These are phyloP conservation scores for Mediolabrus comicus DNA, from an alignment of 108 stramenopile genomes.

Conservation along the genomic window DNA sequence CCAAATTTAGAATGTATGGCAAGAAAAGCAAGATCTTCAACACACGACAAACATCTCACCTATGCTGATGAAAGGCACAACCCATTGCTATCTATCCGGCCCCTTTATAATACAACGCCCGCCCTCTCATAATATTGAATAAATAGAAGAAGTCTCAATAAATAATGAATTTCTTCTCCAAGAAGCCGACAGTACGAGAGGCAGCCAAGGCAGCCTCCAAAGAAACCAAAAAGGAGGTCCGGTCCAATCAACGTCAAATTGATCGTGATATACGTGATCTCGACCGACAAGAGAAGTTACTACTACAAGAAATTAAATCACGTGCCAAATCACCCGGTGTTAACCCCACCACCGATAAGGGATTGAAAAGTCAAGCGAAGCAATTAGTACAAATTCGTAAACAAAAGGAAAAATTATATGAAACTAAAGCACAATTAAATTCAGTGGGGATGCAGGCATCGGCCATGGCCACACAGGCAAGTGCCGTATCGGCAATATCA, in stretches of 20 bases:
- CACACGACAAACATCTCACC: too few relatives aligned
- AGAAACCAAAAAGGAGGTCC: conserved; percentile 65
- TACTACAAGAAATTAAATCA: conserved; percentile 67
- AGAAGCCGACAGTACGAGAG: conserved; percentile 67
- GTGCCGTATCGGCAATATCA: conserved; percentile 60
- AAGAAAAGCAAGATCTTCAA: too few relatives aligned
- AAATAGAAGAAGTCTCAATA: too few relatives aligned
- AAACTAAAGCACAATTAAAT: conserved; percentile 70
- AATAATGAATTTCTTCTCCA: conserved; percentile 44
- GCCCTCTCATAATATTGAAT: too few relatives aligned
- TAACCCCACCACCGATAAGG: conserved; percentile 51
- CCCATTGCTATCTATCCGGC: too few relatives aligned
- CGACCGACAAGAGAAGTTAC: conserved; percentile 73
- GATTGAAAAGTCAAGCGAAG: conserved; percentile 65
- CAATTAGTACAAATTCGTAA: conserved; percentile 72
- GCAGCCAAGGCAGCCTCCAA: conserved; percentile 68
- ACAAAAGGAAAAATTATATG: conserved; percentile 63
- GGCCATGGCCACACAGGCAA: conserved; percentile 69
- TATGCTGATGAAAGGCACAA: too few relatives aligned
- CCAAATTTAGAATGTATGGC: too few relatives aligned
- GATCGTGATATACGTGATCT: conserved; percentile 84
- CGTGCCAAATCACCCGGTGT: conserved; percentile 61
- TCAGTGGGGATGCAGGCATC: conserved; percentile 82
- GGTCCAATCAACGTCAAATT: conserved; percentile 74
- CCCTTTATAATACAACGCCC: too few relatives aligned